These are phyloP conservation scores for Parastagonospora nodorum DNA, from an alignment of 2,329 filamentous ascomycete genomes.

Conservation along the genomic window DNA sequence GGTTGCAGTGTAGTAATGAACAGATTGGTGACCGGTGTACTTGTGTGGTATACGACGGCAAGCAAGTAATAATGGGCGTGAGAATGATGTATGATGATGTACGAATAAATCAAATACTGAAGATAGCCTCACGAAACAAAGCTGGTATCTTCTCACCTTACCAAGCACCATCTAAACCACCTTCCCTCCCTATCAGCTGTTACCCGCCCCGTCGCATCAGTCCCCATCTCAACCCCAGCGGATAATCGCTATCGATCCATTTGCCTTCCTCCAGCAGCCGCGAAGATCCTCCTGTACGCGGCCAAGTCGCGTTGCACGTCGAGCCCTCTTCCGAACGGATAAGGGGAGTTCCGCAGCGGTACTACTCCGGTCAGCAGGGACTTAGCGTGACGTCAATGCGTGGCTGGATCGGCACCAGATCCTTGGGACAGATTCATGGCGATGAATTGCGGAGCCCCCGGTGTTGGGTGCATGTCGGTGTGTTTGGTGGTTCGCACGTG, in stretches of 20 bases:
- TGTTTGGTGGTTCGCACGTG: too few species aligned
- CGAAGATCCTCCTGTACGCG: background rate
- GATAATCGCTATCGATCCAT: constrained; percentile 9
- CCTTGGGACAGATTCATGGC: too few species aligned
- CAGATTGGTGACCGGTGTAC: background rate
- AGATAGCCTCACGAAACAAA: background rate
- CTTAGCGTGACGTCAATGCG: too few species aligned
- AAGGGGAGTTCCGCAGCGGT: background rate
- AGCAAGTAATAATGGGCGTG: too few species aligned
- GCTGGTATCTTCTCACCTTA: background rate
- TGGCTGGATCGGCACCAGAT: too few species aligned
- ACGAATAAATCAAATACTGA: too few species aligned
- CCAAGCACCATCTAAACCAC: background rate
- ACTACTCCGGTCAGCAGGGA: too few species aligned
- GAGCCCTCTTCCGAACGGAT: background rate
- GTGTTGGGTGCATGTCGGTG: background rate
- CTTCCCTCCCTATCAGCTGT: background rate
- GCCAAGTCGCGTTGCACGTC: background rate
- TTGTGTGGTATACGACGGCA: background rate
- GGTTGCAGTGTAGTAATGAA: constrained; percentile 7
- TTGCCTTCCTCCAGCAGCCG: constrained; percentile 3
- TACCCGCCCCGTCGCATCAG: background rate
- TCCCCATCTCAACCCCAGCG: background rate
- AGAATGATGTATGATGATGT: too few species aligned
- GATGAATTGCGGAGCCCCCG: background rate